Evolutionary conservation across 1,284 basidiomycete genomes (phyloP), one percentile per base, ranked within the genome.

Genomic region (Phlebopus sp.): DNA sequence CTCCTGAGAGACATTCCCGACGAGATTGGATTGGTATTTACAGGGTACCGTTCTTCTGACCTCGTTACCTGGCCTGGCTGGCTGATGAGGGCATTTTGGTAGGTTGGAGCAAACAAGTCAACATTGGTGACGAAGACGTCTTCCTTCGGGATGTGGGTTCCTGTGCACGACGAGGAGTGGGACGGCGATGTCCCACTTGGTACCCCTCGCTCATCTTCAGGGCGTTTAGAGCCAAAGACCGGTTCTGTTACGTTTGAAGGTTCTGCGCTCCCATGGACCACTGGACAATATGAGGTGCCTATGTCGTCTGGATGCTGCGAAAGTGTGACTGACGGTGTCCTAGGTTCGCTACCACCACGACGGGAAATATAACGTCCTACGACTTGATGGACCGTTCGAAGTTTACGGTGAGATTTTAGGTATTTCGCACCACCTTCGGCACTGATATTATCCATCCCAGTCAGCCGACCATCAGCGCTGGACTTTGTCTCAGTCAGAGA

Each of bases 1-100:
- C 92, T 1, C 93, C 96, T 0, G 69, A 75, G 29, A 81, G 84
- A 49, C 96, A 98, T 64, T 96, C 93, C 13, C 79, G 91, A n/a
- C 82, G 86, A 57, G 96, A 99, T 67, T 99, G 96, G 97, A 90
- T 99, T 58, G 97, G 95, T 10, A 81, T 99, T 36, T 97, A 97
- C 62, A 75, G 83, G 62, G 86, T 86, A 58, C 35, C 74, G 64
- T 37, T n/a, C 29, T 30, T 6, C 13, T 34, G 50, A 35, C 29
- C 30, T 42, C 27, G 36, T 11, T 10, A 8, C 25, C 40, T 17
- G 42, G 15, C 15, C 23, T 11, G 37, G 42, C 8, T n/a, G 36
- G 41, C 18, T 45, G 50, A 57, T 35, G 27, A 40, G 27, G 11
- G 47, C 49, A 44, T 23, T n/a, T n/a, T n/a, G 57, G 50, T 59